Percentiles rank a stretch among this genome's conserved stretches.
Conservation (phyloP, 192 early-diverging fungal genomes). For the Backusella australiensis region DNA sequence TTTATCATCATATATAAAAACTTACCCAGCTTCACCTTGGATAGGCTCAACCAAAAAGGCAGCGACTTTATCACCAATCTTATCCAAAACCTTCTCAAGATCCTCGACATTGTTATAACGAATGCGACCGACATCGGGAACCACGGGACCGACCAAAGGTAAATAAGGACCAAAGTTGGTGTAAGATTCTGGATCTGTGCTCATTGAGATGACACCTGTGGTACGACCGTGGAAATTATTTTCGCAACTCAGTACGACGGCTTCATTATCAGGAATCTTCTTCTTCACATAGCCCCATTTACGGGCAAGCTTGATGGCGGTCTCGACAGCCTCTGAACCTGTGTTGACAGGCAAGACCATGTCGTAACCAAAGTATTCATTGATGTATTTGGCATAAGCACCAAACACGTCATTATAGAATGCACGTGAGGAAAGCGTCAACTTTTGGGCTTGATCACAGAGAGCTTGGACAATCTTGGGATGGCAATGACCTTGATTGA, state of each 20-base stretch:
- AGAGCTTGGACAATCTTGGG: slow-evolving; percentile 92
- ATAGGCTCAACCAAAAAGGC: slow-evolving; percentile 98
- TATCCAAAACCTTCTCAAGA: slow-evolving; percentile 82
- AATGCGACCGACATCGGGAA: slow-evolving; percentile 72
- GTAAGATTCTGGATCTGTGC: slow-evolving; percentile 84
- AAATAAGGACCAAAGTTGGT: slow-evolving; percentile 93
- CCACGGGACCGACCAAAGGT: slow-evolving; percentile 79
- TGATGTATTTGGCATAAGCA: slow-evolving; percentile 85
- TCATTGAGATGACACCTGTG: slow-evolving; percentile 91
- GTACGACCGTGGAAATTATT: slow-evolving; percentile 99
- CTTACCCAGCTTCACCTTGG: slow-evolving; percentile 94
- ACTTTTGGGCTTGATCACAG: slow-evolving; percentile 81
- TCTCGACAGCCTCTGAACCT: slow-evolving; percentile 98
- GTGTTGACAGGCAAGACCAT: slow-evolving; percentile 99
- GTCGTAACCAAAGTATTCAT: slow-evolving; percentile 92
- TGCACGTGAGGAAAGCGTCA: slow-evolving; percentile 89
- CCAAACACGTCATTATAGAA: slow-evolving; percentile 98
- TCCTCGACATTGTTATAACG: slow-evolving; percentile 86
- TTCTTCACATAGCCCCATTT: slow-evolving; percentile 97
- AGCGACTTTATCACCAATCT: slow-evolving; percentile 79
- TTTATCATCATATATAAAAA: neutral
- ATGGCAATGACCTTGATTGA: slow-evolving; percentile 94
- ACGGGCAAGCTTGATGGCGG: slow-evolving; percentile 95
- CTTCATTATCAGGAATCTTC: slow-evolving; percentile 74
- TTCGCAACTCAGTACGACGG: slow-evolving; percentile 78